Evolutionary conservation across 192 early-diverging fungal species (phyloP).

Genomic region (Phycomyces blakesleeanus): DNA sequence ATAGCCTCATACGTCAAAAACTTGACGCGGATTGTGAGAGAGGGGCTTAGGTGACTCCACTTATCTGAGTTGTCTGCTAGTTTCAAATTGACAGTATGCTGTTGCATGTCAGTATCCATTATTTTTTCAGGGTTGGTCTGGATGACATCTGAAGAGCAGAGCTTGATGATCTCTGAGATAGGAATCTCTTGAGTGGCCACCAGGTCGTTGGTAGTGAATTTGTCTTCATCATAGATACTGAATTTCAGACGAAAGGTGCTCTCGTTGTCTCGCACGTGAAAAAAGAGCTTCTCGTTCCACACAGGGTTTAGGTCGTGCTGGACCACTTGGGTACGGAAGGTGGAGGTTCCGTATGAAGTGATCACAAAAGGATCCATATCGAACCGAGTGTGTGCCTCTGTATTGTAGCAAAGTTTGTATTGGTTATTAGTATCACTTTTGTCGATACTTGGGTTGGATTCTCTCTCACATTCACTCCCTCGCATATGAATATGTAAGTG

Average conservation of each 20-base stretch:
- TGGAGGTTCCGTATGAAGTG: conserved; percentile 63
- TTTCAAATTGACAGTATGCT: conserved; percentile 34
- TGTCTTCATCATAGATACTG: conserved; percentile 72
- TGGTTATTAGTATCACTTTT: conserved; percentile 10
- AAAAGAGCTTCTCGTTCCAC: conserved; percentile 74
- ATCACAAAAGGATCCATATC: conserved; percentile 85
- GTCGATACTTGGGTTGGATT: no score
- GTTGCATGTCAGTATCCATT: conserved; percentile 40
- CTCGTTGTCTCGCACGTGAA: conserved; percentile 48
- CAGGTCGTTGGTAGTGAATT: conserved; percentile 61
- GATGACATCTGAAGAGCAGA: neutral
- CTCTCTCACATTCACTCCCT: no score
- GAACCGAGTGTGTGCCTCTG: conserved; percentile 53
- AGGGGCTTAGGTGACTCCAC: conserved; percentile 38
- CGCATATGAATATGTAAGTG: no score
- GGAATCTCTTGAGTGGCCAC: conserved; percentile 53
- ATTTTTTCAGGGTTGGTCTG: neutral
- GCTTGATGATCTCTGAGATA: conserved; percentile 47
- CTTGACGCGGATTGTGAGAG: conserved; percentile 49
- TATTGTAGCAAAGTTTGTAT: no score
- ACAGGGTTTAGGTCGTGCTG: conserved; percentile 65
- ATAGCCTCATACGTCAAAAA: conserved; percentile 66
- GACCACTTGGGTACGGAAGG: conserved; percentile 63
- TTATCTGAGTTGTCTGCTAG: conserved; percentile 31
- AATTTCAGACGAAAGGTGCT: conserved; percentile 46